phyloP scores from a whole-genome alignment of 768 basidiomycete genomes.

The Suillus alpinus region DNA sequence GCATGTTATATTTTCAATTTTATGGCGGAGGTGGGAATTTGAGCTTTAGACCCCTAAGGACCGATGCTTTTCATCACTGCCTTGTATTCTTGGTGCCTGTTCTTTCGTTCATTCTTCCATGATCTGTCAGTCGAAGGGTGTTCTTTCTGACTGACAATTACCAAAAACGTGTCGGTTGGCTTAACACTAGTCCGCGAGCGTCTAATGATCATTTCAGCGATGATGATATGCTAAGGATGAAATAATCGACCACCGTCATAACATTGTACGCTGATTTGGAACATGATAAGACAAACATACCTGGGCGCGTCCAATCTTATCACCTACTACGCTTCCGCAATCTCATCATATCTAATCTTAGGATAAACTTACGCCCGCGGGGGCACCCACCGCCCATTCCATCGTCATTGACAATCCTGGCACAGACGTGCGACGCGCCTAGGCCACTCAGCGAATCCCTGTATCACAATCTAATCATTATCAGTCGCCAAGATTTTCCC shows the following conservation, averaged over 20 bases:
- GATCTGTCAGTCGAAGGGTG: neutral
- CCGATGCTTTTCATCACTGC: neutral
- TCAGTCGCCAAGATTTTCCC: neutral
- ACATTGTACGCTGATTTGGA: neutral
- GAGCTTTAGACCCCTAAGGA: neutral
- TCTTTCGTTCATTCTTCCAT: neutral
- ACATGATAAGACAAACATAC: neutral
- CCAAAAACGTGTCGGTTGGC: neutral
- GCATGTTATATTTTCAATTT: neutral
- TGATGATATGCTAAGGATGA: neutral
- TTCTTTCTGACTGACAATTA: neutral
- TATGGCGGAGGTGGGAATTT: neutral
- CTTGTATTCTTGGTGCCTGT: neutral
- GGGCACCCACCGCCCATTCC: neutral
- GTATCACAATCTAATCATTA: neutral
- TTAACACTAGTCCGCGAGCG: conserved; percentile 3
- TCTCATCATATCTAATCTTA: neutral
- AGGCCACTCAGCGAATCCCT: neutral
- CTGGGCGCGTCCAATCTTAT: neutral
- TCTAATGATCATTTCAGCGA: neutral
- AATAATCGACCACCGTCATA: neutral
- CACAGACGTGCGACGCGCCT: neutral
- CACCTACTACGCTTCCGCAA: neutral
- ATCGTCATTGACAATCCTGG: neutral
- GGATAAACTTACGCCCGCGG: neutral